These are phyloP conservation scores for Tardiomyces digboiensis DNA, from an alignment of 1,139 yeast species.

Conservation along the genomic window DNA sequence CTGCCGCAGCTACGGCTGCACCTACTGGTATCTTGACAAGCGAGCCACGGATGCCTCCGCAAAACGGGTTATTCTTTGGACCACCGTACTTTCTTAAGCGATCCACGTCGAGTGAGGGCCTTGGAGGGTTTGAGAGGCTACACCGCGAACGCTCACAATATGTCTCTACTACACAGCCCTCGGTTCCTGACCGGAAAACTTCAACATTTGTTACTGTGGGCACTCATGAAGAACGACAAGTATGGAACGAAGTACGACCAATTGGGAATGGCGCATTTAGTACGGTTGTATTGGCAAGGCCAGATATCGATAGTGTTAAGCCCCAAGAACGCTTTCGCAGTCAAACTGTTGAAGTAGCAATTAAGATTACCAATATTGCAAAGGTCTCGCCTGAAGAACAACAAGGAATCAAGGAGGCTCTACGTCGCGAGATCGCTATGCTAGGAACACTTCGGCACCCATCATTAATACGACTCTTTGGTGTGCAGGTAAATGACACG, in stretches of 20 bases:
- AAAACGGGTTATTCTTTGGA: neutral
- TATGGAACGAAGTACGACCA: conserved; percentile 25
- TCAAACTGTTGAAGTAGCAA: conserved; percentile 30
- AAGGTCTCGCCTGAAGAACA: conserved; percentile 23
- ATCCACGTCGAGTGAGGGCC: neutral
- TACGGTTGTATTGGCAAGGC: conserved; percentile 28
- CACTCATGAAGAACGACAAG: neutral
- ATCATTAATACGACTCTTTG: conserved; percentile 34
- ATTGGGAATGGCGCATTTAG: conserved; percentile 34
- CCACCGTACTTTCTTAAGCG: neutral
- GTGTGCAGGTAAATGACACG: conserved; percentile 22
- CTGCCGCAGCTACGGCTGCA: neutral
- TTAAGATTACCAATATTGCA: conserved; percentile 26
- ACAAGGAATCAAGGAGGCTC: conserved; percentile 55
- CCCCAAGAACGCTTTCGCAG: too few relatives aligned
- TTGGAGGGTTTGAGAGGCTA: neutral
- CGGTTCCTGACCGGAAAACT: neutral
- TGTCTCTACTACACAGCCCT: neutral
- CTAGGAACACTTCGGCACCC: conserved; percentile 34
- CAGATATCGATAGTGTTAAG: conserved; percentile 6
- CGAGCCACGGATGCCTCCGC: neutral
- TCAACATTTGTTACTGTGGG: neutral
- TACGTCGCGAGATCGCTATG: conserved; percentile 67
- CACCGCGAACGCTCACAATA: neutral
- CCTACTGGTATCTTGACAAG: neutral